Evolutionary conservation across 176 grass and related monocot species (phyloP), one percentile per base, ranked within the genome.

Genomic region (Poa pratensis): DNA sequence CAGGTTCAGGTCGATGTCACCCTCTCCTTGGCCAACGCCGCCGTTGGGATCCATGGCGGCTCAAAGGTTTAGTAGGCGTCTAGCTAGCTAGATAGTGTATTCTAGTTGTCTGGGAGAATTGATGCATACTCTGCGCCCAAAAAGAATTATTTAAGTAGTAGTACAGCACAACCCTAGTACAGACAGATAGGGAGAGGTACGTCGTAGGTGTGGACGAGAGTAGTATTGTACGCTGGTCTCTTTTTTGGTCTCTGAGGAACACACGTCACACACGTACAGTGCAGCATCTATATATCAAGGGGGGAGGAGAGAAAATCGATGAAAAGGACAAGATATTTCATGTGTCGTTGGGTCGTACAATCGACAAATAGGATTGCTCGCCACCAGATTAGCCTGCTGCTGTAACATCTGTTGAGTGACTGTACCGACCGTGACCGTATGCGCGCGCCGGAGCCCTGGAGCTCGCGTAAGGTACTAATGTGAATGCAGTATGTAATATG

Each of bases 1-100:
- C 35, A 95, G 88, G 64, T 87, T 90, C 5, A 92, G 90, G 64
- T 86, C 89, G 73, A 95, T 88, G 30, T 92, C 82, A 13, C 83
- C 80, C 14, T 62, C 74, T 23, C 58, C 73, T 6, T 19, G 39
- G 69, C 52, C 43, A 27, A 7, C 35, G 42, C 80, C 73, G 50
- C 85, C 85, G 80, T 53, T 68, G 59, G 61, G 43, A 67, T 87
- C 89, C 89, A 91, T 91, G 88, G 63, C 24, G 1, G 37, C 66
- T 73, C 67, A 49, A 60, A 60, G 20, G 37, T 70, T 19, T 26
- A 0, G 54, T 37, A 49, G 86, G n/a, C 37, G 37, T 73, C 52
- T 19, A 50, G 43, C 40, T 30, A 20, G 24, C 5, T 28, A 58
- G 67, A 40, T 46, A 19, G 58, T 24, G 69, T 63, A 17, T 42